These are phyloP conservation scores for Raphanus sativus DNA, from an alignment of 345 rosid species.

Conservation along the genomic window DNA sequence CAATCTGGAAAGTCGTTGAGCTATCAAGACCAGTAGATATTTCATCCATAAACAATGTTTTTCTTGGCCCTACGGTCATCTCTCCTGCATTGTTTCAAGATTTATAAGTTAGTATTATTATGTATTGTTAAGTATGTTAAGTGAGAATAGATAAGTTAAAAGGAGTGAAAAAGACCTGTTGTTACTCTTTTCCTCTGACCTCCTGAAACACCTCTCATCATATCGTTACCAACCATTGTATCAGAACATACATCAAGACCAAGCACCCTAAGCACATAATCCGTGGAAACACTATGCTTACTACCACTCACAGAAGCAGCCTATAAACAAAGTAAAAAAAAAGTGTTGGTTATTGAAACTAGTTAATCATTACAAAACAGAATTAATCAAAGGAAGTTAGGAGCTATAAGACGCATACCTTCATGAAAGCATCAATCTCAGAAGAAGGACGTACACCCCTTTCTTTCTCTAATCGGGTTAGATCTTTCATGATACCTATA, in stretches of 20 bases:
- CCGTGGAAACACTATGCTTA: constrained; percentile 74
- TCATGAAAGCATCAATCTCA: constrained; percentile 94
- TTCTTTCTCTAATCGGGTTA: constrained; percentile 69
- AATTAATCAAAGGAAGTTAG: background rate
- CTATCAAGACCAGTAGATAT: constrained; percentile 97
- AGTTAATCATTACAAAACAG: background rate
- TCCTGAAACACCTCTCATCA: background rate
- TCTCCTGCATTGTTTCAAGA: constrained; percentile 58
- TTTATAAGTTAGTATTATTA: background rate
- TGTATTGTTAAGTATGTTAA: background rate
- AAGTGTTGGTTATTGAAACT: background rate
- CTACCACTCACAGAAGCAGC: constrained; percentile 80
- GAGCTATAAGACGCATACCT: constrained; percentile 48
- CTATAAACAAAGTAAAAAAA: constrained; percentile 37
- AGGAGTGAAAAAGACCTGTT: constrained; percentile 59
- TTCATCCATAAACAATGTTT: constrained; percentile 95
- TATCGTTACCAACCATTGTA: constrained; percentile 88
- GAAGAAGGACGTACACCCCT: constrained; percentile 64
- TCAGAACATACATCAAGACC: constrained; percentile 88
- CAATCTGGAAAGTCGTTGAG: constrained; percentile 88
- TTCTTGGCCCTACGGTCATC: constrained; percentile 94
- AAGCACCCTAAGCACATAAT: constrained; percentile 78
- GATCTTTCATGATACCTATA: constrained; percentile 64
- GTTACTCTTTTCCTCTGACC: constrained; percentile 91
- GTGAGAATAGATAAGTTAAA: background rate